Base-by-base conservation (phyloP, 257 asterid genomes). In the Solanum appendiculatum region DNA sequence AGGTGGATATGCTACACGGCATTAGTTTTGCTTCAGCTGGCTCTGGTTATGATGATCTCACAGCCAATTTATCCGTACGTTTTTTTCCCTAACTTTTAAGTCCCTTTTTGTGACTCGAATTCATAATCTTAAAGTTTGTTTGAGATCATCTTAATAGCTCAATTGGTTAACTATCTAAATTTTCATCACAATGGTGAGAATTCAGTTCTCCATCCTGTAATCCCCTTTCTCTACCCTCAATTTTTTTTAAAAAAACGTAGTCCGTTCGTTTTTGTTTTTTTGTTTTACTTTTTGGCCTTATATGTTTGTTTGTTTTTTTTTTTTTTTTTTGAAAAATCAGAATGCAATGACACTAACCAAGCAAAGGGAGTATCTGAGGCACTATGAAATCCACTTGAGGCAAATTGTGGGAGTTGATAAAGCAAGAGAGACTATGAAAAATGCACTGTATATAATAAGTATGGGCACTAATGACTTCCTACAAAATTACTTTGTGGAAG, bases 1-100 rank as follows among this genome's bases (percentile, higher is more conserved):
- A 77, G 73, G 42, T 66, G 48, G 94, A 93, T 82, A 7, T 93
- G 72, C n/a, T 92, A 29, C 92, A 92, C 9, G 96, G 93, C 14
- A 88, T 92, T 68, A 91, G 94, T 88, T 93, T 93, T 39, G 96
- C 95, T 21, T 92, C 96, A 16, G 94, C 96, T 4, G 92, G 86
- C 69, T 91, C 94, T 9, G 96, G 96, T 42, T 93, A 92, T 36
- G 95, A 93, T 86, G 93, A 92, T 9, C 82, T 88, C 86, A 93
- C 95, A 0, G 92, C 95, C 70, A 91, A 91, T 87, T 83, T 93
- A 75, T 86, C 92, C 0, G 95, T 93, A 92, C 29, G 9, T 25
- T 77, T 0, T 36, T 15, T 56, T n/a, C n/a, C n/a, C n/a, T n/a
- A n/a, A n/a, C n/a, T n/a, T n/a, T n/a, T n/a, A n/a, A n/a, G n/a